phyloP scores from a whole-genome alignment of 371 early-diverging fungal species.

The Coemansia sp. region DNA sequence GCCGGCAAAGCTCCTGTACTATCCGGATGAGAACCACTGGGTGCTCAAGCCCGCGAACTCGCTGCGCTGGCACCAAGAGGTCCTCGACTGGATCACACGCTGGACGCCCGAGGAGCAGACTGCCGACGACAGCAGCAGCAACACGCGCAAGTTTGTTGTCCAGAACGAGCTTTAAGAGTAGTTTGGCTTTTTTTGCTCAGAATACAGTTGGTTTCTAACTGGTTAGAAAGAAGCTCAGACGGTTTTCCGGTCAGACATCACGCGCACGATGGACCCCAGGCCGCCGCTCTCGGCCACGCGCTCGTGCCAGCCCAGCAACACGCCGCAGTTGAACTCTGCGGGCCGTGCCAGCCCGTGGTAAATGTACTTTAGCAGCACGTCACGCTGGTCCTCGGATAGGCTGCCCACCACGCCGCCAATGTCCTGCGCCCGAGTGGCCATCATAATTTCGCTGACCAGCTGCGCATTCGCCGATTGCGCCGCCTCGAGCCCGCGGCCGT shows the following conservation, averaged over 20 bases:
- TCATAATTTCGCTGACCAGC: constrained; percentile 78
- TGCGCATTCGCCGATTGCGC: constrained; percentile 77
- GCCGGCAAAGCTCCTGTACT: constrained; percentile 69
- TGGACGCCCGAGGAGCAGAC: constrained; percentile 22
- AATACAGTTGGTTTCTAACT: too few relatives aligned
- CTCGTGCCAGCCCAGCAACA: constrained; percentile 89
- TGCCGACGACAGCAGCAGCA: too few relatives aligned
- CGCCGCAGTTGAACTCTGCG: constrained; percentile 77
- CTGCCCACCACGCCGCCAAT: constrained; percentile 62
- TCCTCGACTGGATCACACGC: constrained; percentile 61
- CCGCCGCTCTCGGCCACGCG: constrained; percentile 85
- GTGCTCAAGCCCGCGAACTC: constrained; percentile 73
- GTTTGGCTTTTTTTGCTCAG: too few relatives aligned
- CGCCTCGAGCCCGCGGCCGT: constrained; percentile 65
- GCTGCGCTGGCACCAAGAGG: constrained; percentile 71
- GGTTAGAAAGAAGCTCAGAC: constrained; percentile 48
- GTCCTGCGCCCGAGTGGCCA: constrained; percentile 68
- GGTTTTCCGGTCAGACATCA: constrained; percentile 82
- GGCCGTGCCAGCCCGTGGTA: constrained; percentile 89
- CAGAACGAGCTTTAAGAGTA: not conserved
- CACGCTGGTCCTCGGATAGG: constrained; percentile 65
- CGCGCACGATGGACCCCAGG: constrained; percentile 83
- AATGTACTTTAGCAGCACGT: constrained; percentile 86
- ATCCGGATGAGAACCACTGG: constrained; percentile 77
- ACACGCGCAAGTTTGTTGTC: not conserved